Evolutionary conservation across 2,329 filamentous ascomycete genomes (phyloP), one percentile per base, ranked within the genome.

Genomic region (Leptosphaerulina australis): DNA sequence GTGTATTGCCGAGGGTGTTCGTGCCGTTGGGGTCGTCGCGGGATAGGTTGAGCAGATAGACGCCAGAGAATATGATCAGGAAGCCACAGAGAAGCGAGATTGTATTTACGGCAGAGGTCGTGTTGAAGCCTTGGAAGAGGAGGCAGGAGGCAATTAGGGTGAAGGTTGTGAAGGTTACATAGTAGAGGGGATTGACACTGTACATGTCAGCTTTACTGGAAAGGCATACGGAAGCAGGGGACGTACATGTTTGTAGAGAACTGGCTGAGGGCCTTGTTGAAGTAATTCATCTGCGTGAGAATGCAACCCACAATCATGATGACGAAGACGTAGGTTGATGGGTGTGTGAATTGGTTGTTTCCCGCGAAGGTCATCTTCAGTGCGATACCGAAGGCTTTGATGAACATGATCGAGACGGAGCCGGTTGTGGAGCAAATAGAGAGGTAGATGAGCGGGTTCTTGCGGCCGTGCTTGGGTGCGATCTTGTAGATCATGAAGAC

Each of bases 221-320:
- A 14, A 2, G 20, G 15, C 21, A 24, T 8, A 1, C 17, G 17
- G 11, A 18, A 18, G 7, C 20, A 11, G 20, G 8, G 37, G 12
- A 79, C 89, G 72, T 82, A 96, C 92, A 99, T 96, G 64, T 95
- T 96, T 24, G 94, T 97, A 22, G 90, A 93, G 76, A 97, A 99
- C 67, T 95, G 91, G 74, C 91, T 95, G 53, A 99, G 79, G 6
- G 94, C 94, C 76, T 99, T 99, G 81, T 99, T 99, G 77, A 99
- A 96, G 76, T 99, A 99, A 76, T 99, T 99, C 94, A 99, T 97
- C 80, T 99, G 94, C 7, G 92, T 97, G 61, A 99, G 74, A 69
- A 99, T 97, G 79, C 94, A 99, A 58, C 97, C 90, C 3, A 82
- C 81, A 0, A 92, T 94, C 59, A 97, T 84, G 60, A 99, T 97